A percentile compares a stretch with the other conserved stretches of the same genome.
Evolutionary conservation across 352 stramenopile species (phyloP).

Genomic region (Pythium myriotylum): DNA sequence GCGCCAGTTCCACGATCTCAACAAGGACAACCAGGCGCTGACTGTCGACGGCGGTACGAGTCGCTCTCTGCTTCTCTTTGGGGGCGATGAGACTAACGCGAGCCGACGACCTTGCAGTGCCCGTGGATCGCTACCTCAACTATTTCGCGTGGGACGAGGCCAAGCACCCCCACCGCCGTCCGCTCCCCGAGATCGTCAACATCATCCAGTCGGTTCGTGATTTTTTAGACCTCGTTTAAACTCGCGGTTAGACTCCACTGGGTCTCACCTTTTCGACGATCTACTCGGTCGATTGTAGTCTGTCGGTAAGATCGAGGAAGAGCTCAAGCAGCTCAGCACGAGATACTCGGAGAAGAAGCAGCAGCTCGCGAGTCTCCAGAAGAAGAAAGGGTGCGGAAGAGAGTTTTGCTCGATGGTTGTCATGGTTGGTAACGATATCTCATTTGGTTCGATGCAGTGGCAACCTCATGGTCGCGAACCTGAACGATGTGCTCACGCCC

Average conservation of each 20-base stretch:
- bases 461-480: conserved; percentile 94
- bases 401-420: too few relatives aligned
- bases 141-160: conserved; percentile 98
- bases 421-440: too few relatives aligned
- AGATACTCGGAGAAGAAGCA: conserved; percentile 96
- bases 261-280: too few relatives aligned
- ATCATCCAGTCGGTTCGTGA: conserved; percentile 92
- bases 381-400: conserved; percentile 92
- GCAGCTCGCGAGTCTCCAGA: conserved; percentile 86
- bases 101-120: conserved; percentile 49
- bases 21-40: conserved; percentile 82
- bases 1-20: conserved; percentile 95
- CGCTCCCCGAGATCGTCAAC: conserved; percentile 95
- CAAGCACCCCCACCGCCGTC: conserved; percentile 96
- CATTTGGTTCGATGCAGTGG: too few relatives aligned
- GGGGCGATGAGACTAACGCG: not conserved
- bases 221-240: too few relatives aligned
- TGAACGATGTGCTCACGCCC: conserved; percentile 94
- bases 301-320: conserved; percentile 95
- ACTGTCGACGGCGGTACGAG: conserved; percentile 85
- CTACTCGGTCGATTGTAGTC: conserved; percentile 53
- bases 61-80: too few relatives aligned
- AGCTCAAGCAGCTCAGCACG: conserved; percentile 94
- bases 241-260: too few relatives aligned
- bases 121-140: conserved; percentile 94